These are phyloP conservation scores for Skeletonema costatum DNA, from an alignment of 108 stramenopile species.

Conservation along the genomic window DNA sequence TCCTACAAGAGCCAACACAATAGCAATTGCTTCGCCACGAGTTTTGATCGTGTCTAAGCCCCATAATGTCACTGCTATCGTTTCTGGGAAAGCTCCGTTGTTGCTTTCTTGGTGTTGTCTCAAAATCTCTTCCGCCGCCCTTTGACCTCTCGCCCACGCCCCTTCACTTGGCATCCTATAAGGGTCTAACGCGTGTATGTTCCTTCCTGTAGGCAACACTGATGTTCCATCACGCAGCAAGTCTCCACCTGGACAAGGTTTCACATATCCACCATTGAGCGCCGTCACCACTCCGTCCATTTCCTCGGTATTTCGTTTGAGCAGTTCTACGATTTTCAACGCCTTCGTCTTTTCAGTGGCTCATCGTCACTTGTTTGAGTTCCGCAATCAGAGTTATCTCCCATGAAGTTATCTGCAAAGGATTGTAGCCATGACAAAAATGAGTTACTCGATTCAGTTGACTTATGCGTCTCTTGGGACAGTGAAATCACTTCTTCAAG, in stretches of 20 bases:
- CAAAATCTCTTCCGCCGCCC: slow-evolving; percentile 76
- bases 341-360: slow-evolving; percentile 52
- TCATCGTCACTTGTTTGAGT: slow-evolving; percentile 4
- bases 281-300: slow-evolving; percentile 63
- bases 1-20: slow-evolving; percentile 82
- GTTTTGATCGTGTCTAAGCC: slow-evolving; percentile 90
- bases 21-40: slow-evolving; percentile 83
- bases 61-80: slow-evolving; percentile 82
- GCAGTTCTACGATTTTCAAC: slow-evolving; percentile 53
- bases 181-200: slow-evolving; percentile 86
- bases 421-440: slow-evolving; percentile 33
- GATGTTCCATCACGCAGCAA: slow-evolving; percentile 73
- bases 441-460: slow-evolving; percentile 2
- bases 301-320: slow-evolving; percentile 72
- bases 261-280: slow-evolving; percentile 75
- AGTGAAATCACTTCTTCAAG: slow-evolving; percentile 24
- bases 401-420: slow-evolving; percentile 27
- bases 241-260: slow-evolving; percentile 80
- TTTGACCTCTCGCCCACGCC: slow-evolving; percentile 77
- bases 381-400: neutral
- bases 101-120: slow-evolving; percentile 68
- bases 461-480: neutral
- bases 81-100: slow-evolving; percentile 74
- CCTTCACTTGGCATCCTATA: slow-evolving; percentile 85
- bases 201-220: slow-evolving; percentile 84